Evolutionary conservation across 140 eudicot genomes (phyloP).

Genomic region (Bidens hawaiensis): DNA sequence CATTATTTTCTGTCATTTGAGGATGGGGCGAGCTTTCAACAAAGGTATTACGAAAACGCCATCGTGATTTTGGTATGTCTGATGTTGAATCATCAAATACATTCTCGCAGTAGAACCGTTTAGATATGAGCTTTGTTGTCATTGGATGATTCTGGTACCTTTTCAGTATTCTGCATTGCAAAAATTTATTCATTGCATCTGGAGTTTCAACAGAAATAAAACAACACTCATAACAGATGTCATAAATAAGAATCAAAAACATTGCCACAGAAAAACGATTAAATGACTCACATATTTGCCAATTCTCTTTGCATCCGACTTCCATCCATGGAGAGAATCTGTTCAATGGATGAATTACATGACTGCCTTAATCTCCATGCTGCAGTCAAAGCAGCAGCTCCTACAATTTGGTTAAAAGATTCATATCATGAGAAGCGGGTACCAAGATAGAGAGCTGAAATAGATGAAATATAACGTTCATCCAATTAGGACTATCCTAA

Average conservation of each 20-base stretch:
- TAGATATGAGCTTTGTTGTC: slow-evolving; percentile 44
- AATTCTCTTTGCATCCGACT: slow-evolving; percentile 65
- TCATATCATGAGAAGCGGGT: slow-evolving; percentile 3
- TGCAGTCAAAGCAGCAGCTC: slow-evolving; percentile 47
- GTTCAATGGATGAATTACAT: slow-evolving; percentile 46
- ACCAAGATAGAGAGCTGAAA: not conserved
- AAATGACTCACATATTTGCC: slow-evolving; percentile 56
- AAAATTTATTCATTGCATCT: slow-evolving; percentile 4
- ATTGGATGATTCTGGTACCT: slow-evolving; percentile 41
- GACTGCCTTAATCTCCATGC: slow-evolving; percentile 42
- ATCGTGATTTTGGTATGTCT: slow-evolving; percentile 45
- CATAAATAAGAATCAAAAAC: not conserved
- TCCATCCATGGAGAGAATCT: slow-evolving; percentile 73
- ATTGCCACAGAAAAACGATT: not conserved
- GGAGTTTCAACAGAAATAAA: not conserved
- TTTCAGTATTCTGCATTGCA: slow-evolving; percentile 56
- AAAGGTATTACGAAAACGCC: slow-evolving; percentile 52
- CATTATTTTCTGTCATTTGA: slow-evolving; percentile 15
- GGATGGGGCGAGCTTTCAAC: slow-evolving; percentile 32
- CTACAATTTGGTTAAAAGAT: slow-evolving; percentile 23
- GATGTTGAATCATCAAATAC: slow-evolving; percentile 63
- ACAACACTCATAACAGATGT: not conserved
- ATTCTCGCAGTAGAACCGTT: slow-evolving; percentile 67
- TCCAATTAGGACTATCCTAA: too few relatives aligned
- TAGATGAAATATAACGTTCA: too few relatives aligned